Percentiles rank a stretch among this genome's conserved stretches.
phyloP scores from a whole-genome alignment of 305 asterid species.

The Fraxinus velutina region DNA sequence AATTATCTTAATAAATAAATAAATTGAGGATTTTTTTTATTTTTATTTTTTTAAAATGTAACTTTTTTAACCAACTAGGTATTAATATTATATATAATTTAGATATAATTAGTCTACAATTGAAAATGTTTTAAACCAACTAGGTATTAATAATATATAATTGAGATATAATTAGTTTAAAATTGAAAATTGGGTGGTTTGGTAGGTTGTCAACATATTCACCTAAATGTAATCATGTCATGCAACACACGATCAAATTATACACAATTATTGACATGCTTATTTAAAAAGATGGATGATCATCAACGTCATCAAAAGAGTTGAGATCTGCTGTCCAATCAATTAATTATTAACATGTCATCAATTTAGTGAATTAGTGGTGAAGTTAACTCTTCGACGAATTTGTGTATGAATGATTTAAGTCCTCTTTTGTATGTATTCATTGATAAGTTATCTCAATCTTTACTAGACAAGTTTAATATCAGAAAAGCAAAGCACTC shows the following conservation, averaged over 20 bases:
- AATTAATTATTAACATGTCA: too few species aligned
- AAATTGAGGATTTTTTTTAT: too few species aligned
- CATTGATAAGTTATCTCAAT: neutral
- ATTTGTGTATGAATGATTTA: neutral
- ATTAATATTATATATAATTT: too few species aligned
- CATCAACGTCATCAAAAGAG: neutral
- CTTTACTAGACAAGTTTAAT: neutral
- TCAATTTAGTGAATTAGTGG: too few species aligned
- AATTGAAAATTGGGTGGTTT: neutral
- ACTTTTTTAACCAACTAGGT: too few species aligned
- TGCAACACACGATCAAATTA: neutral
- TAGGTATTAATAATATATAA: neutral
- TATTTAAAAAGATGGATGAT: neutral
- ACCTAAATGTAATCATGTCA: neutral
- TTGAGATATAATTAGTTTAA: neutral
- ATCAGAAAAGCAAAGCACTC: neutral
- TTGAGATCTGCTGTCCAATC: too few species aligned
- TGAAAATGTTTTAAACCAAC: neutral
- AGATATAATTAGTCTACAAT: too few species aligned
- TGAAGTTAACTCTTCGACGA: neutral
- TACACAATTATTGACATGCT: neutral
- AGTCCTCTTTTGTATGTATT: neutral
- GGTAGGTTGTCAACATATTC: neutral
- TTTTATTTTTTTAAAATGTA: too few species aligned
- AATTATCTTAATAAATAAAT: neutral